Conservation (phyloP, 2,329 filamentous ascomycete species). For the Mollisia scopiformis region DNA sequence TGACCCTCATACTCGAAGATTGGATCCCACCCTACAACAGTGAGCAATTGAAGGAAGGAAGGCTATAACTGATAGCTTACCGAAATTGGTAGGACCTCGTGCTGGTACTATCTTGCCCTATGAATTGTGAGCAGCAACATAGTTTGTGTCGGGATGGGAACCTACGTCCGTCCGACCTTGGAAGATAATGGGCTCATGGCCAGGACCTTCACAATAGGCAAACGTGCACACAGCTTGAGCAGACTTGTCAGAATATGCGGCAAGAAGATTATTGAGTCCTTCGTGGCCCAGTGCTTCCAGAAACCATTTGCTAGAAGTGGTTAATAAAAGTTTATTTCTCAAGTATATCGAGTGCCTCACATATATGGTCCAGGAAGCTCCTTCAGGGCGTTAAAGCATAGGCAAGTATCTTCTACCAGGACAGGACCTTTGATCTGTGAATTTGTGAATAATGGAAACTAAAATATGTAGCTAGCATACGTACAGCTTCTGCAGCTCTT, state of each 20-base stretch:
- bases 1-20: slow-evolving; percentile 92
- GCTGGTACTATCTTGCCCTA: slow-evolving; percentile 82
- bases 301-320: slow-evolving; percentile 81
- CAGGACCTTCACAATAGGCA: slow-evolving; percentile 85
- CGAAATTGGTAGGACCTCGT: slow-evolving; percentile 80
- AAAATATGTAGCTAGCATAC: slow-evolving; percentile 24
- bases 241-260: slow-evolving; percentile 86
- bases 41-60: slow-evolving; percentile 7
- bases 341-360: slow-evolving; percentile 48
- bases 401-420: slow-evolving; percentile 91
- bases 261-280: slow-evolving; percentile 87
- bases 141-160: slow-evolving; percentile 19
- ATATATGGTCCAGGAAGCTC: slow-evolving; percentile 97
- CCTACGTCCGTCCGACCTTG: slow-evolving; percentile 83
- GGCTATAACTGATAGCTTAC: slow-evolving; percentile 51
- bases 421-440: slow-evolving; percentile 80
- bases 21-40: slow-evolving; percentile 83
- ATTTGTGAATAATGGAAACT: slow-evolving; percentile 2
- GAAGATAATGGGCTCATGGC: slow-evolving; percentile 82
- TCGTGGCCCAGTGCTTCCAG: slow-evolving; percentile 79
- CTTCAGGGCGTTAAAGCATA: slow-evolving; percentile 88
- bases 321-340: neutral
- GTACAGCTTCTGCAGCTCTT: slow-evolving; percentile 76
- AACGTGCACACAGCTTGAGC: slow-evolving; percentile 96
- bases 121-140: slow-evolving; percentile 17